phyloP scores from a whole-genome alignment of 2,329 filamentous ascomycete genomes.

The Orbilia quercus region DNA sequence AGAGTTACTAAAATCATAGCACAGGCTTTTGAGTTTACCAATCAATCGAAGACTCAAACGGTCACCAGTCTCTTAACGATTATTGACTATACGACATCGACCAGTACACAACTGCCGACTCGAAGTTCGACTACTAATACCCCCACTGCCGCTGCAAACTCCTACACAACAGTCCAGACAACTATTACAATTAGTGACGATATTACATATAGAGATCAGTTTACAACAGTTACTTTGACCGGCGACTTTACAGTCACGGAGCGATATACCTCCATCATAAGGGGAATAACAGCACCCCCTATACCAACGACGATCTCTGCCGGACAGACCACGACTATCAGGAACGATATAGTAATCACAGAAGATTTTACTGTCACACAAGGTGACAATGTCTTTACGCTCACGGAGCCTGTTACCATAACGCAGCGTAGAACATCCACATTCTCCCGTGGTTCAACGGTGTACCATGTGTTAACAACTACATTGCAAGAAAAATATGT shows the following conservation, averaged over 20 bases:
- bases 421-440: conserved; percentile 18
- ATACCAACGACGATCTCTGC: background rate
- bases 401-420: conserved; percentile 26
- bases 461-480: conserved; percentile 16
- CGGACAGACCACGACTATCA: conserved; percentile 23
- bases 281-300: background rate
- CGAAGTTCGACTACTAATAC: conserved; percentile 18
- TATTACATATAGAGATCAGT: background rate
- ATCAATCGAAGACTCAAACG: conserved; percentile 1
- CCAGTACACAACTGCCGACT: conserved; percentile 9
- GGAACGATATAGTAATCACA: conserved; percentile 24
- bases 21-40: conserved; percentile 7
- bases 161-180: conserved; percentile 8
- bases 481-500: conserved; percentile 12
- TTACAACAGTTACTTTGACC: conserved; percentile 18
- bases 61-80: conserved; percentile 14
- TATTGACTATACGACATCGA: conserved; percentile 23
- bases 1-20: conserved; percentile 24
- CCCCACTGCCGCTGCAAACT: background rate
- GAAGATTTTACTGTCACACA: conserved; percentile 33
- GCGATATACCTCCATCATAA: conserved; percentile 1
- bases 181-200: conserved; percentile 6
- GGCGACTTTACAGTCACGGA: conserved; percentile 27
- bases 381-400: conserved; percentile 9
- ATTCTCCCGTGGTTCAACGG: conserved; percentile 11